Base-by-base conservation (phyloP, 306 rosid genomes). In the Medicago truncatula region DNA sequence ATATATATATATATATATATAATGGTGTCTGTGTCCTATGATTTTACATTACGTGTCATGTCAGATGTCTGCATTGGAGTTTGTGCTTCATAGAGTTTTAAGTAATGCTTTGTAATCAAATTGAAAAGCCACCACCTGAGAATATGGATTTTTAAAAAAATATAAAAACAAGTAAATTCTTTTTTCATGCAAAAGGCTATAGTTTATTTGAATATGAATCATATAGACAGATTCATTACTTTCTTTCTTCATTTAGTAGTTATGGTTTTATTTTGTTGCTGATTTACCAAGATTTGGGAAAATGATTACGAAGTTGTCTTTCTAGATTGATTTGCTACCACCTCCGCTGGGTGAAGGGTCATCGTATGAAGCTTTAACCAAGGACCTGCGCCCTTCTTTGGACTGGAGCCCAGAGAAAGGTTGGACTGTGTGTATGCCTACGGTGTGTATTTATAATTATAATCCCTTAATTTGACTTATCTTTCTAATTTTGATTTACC, bases 271-370 rank as follows among this genome's bases (percentile, higher is more conserved):
- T 46, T 66, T 77, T 59, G 67, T 77, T 58, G 13, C 66, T 9
- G 39, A 28, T 57, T 50, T 36, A 11, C 13, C 16, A 56, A 41
- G 81, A 56, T 67, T 43, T 28, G 50, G 28, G 28, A 41, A 39
- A 83, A 79, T 23, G 50, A 13, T 81, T 88, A 85, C 84, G 14
- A 54, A 6, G 13, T 54, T 71, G 18, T 59, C 64, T 83, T 85
- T 83, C 75, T 75, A 91, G 98, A 58, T 94, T 62, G 87, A 82
- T 68, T 85, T 94, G 88, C 86, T 78, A 4, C 89, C 90, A 56
- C 89, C 82, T 82, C 98, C 98, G 38, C 15, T 64, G 62, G 98
- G 98, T 84, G 98, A 94, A 87, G 98, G 96, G 73, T 17, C 0
- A 7, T 56, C 86, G 9, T 79, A 94, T 20, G 86, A 74, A 59